Conservation (phyloP, 2,329 filamentous ascomycete species). For the Pseudogymnoascus sp. region DNA sequence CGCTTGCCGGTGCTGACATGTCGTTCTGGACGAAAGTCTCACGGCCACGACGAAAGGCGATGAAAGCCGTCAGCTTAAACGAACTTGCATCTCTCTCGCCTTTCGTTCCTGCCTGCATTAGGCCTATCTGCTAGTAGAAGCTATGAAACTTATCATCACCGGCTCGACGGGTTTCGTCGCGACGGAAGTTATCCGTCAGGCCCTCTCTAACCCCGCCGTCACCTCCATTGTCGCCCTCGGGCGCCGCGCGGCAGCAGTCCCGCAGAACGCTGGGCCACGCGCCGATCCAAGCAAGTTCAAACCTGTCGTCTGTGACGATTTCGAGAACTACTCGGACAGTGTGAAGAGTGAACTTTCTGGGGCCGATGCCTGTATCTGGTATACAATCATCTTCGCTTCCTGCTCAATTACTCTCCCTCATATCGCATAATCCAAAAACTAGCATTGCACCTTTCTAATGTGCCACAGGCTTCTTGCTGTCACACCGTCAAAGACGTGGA, state of each 20-base stretch:
- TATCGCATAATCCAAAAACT: neutral
- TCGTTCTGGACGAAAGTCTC: neutral
- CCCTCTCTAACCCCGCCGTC: conserved; percentile 23
- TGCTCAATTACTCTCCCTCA: neutral
- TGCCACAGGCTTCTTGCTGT: conserved; percentile 35
- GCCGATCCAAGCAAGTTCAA: conserved; percentile 26
- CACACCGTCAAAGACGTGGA: conserved; percentile 30
- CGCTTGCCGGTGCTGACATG: neutral
- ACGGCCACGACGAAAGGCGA: neutral
- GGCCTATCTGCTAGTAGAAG: neutral
- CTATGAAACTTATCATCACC: conserved; percentile 31
- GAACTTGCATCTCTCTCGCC: neutral
- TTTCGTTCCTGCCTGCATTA: neutral
- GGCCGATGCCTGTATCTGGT: conserved; percentile 33
- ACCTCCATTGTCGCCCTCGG: conserved; percentile 27
- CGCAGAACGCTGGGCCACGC: conserved; percentile 6
- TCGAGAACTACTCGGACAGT: conserved; percentile 27
- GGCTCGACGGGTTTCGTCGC: conserved; percentile 30
- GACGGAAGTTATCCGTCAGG: conserved; percentile 30
- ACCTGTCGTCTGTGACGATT: conserved; percentile 27
- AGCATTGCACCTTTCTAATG: conserved; percentile 2
- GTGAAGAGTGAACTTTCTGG: conserved; percentile 26
- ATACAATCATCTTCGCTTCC: conserved; percentile 8
- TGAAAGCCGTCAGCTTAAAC: neutral
- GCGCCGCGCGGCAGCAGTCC: conserved; percentile 18